Conservation (phyloP, 495 filamentous ascomycete genomes). For the Jackrogersella minutella region DNA sequence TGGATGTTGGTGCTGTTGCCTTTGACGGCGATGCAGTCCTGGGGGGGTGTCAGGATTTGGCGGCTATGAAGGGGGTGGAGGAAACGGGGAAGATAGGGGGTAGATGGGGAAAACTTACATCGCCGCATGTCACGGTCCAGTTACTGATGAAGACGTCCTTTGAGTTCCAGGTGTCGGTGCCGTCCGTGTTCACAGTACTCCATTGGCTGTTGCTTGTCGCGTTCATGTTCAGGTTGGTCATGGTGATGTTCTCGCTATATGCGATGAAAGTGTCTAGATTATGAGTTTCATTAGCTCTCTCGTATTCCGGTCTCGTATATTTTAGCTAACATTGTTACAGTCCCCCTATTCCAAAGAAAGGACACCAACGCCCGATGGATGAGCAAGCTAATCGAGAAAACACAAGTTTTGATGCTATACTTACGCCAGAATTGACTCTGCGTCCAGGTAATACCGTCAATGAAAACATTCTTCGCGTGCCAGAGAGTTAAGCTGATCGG, state of each 20-base stretch:
- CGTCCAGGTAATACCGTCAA: slow-evolving; percentile 54
- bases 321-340: neutral
- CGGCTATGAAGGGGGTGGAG: neutral
- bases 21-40: slow-evolving; percentile 68
- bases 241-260: slow-evolving; percentile 53
- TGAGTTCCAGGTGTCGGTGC: slow-evolving; percentile 55
- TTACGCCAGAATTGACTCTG: slow-evolving; percentile 55
- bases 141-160: slow-evolving; percentile 49
- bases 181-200: slow-evolving; percentile 54
- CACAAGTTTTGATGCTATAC: neutral
- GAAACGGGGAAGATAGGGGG: neutral
- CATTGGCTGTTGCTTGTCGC: slow-evolving; percentile 45
- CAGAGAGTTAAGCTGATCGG: slow-evolving; percentile 54
- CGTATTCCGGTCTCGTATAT: neutral
- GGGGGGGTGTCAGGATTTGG: neutral
- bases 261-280: slow-evolving; percentile 51
- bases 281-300: neutral
- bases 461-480: slow-evolving; percentile 49
- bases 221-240: slow-evolving; percentile 56
- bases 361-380: neutral
- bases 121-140: slow-evolving; percentile 54
- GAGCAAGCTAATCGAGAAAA: neutral
- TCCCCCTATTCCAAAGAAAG: too few relatives aligned
- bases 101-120: slow-evolving; percentile 37
- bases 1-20: slow-evolving; percentile 64